These are phyloP conservation scores for Colletotrichum spaethianum DNA, from an alignment of 2,329 filamentous ascomycete species.

Conservation along the genomic window DNA sequence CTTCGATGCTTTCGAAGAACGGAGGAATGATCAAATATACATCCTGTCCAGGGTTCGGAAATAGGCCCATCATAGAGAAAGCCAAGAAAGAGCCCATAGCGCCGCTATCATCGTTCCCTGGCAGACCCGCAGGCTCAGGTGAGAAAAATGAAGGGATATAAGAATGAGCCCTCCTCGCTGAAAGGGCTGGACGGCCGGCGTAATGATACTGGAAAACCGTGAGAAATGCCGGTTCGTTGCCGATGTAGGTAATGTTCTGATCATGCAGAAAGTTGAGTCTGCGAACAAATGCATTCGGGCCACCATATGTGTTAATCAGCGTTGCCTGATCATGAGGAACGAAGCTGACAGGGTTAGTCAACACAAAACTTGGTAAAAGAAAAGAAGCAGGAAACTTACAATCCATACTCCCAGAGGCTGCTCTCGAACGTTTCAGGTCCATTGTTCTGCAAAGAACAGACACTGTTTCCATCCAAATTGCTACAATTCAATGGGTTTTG, in stretches of 20 bases:
- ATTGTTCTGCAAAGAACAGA: conserved; percentile 72
- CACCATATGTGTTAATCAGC: conserved; percentile 73
- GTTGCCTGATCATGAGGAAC: conserved; percentile 68
- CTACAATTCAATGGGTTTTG: conserved; percentile 78
- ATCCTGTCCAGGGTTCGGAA: conserved; percentile 77
- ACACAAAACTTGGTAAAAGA: rapidly evolving
- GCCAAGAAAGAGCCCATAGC: conserved; percentile 79
- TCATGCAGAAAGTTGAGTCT: conserved; percentile 77
- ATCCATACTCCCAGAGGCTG: conserved; percentile 81
- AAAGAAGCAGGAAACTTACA: conserved; percentile 58
- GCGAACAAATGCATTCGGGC: conserved; percentile 67
- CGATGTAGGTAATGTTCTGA: conserved; percentile 75
- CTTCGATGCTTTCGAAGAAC: conserved; percentile 73
- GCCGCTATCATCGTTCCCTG: conserved; percentile 79
- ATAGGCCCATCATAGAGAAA: conserved; percentile 79
- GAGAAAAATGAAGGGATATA: conserved; percentile 78
- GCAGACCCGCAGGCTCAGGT: conserved; percentile 70
- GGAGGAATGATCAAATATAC: conserved; percentile 81
- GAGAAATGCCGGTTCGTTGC: conserved; percentile 74
- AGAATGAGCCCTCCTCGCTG: conserved; percentile 68
- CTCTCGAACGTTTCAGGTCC: conserved; percentile 81
- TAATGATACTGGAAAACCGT: conserved; percentile 80
- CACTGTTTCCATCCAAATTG: conserved; percentile 65
- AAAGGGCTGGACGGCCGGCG: conserved; percentile 72
- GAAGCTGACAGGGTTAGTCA: conserved; percentile 51